phyloP scores from a whole-genome alignment of 2,329 filamentous ascomycete genomes.

The Colletotrichum coccodes region DNA sequence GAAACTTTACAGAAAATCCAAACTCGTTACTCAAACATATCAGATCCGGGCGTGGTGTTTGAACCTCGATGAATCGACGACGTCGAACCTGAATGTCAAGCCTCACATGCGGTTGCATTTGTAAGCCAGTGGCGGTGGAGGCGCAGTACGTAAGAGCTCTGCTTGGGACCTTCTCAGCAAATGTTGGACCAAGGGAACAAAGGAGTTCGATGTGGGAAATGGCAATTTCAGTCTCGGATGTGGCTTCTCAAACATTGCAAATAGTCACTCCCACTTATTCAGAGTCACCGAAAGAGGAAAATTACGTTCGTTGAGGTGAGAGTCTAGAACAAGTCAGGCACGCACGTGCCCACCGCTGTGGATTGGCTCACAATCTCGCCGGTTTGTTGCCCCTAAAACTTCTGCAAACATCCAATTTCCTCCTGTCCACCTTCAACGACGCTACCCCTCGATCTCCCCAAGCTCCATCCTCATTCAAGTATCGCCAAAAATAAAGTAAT shows the following conservation, averaged over 20 bases:
- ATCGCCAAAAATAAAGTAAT: background rate
- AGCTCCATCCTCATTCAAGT: background rate
- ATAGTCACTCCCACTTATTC: background rate
- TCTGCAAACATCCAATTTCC: background rate
- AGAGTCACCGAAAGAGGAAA: background rate
- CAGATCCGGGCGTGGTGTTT: too few relatives aligned
- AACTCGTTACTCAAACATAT: too few relatives aligned
- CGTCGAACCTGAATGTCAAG: background rate
- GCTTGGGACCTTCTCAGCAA: background rate
- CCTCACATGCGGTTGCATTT: background rate
- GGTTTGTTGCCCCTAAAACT: background rate
- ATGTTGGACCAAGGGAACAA: background rate
- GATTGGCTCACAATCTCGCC: background rate
- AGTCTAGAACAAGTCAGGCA: background rate
- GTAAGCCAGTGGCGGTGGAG: background rate
- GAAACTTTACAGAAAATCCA: too few relatives aligned
- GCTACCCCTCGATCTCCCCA: background rate
- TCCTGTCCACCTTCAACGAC: background rate
- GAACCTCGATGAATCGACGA: too few relatives aligned
- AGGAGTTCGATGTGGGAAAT: background rate
- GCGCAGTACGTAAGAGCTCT: background rate
- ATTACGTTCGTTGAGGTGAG: background rate
- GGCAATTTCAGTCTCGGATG: background rate
- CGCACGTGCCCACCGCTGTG: background rate
- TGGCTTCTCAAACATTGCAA: background rate